Conservation (phyloP, 345 rosid species). For the Clarkia xantiana region DNA sequence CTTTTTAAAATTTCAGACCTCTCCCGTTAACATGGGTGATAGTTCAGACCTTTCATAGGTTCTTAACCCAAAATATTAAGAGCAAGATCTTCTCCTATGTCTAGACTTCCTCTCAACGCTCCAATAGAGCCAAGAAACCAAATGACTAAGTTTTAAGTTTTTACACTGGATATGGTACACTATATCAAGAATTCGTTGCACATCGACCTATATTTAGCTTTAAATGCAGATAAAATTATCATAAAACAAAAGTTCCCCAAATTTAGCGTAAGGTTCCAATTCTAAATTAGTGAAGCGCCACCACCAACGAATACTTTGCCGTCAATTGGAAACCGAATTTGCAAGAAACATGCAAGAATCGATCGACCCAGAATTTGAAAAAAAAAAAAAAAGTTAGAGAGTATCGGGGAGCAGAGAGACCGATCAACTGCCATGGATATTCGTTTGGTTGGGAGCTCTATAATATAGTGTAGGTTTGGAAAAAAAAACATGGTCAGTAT, state of each 20-base stretch:
- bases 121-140: constrained; percentile 4
- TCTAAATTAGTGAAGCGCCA: too few relatives aligned
- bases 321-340: constrained; percentile 1
- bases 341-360: neutral
- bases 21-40: too few relatives aligned
- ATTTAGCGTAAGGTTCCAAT: constrained; percentile 26
- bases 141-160: constrained; percentile 6
- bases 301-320: constrained; percentile 1
- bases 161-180: neutral
- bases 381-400: too few relatives aligned
- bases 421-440: too few relatives aligned
- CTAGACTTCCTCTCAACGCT: neutral
- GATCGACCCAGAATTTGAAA: too few relatives aligned
- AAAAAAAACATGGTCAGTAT: too few relatives aligned
- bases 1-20: too few relatives aligned
- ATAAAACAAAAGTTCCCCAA: constrained; percentile 17
- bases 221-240: neutral
- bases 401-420: too few relatives aligned
- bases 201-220: constrained; percentile 4
- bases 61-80: too few relatives aligned
- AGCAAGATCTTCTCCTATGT: neutral
- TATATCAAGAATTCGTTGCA: neutral
- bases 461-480: too few relatives aligned
- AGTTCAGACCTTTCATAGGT: too few relatives aligned
- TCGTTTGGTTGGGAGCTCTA: too few relatives aligned